Base-by-base conservation (phyloP, 805 yeast species). In the Saturnispora hagleri region DNA sequence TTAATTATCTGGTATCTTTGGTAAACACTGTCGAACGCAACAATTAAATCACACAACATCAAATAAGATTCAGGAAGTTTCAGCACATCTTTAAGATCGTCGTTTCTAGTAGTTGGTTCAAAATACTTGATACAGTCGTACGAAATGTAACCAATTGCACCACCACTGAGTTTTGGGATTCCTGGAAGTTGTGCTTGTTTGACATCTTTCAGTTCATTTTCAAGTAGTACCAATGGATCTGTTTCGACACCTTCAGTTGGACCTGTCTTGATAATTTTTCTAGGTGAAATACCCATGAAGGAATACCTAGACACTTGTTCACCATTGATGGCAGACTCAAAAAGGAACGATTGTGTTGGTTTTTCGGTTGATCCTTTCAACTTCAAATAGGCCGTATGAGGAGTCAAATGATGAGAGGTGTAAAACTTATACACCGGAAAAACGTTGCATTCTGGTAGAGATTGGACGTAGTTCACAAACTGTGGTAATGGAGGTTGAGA, bases 51-150 rank as follows among this genome's bases (percentile, higher is more conserved):
- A 68, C 84, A 89, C 54, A 93, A 70, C 98, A 93, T 89, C 67
- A 93, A 71, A 6, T 84, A 83, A 2, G 97, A 85, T 69, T 93
- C 99, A 0, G 99, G 99, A 10, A 93, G 76, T 55, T 86, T 69
- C 59, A 93, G 71, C 1, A 84, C 82, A 66, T 93, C 98, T 58
- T 84, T 80, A 59, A 90, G 73, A 3, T 75, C 75, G 3, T 76
- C 77, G 57, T 87, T 79, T 54, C 76, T 77, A 1, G 98, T 91
- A 59, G 76, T 83, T 54, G 99, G 99, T 70, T 93, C 99, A 59
- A 93, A 93, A 69, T 93, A 93, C 65, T 89, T 86, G 62, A 93
- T 86, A 73, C 99, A 93, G 68, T 93, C 99, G 62, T 93, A 93
- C 1, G 97, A 88, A 43, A 93, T 82, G 65, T 89, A 93, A 2